Evolutionary conservation across 257 asterid genomes (phyloP).

Genomic region (Salvia miltiorrhiza): DNA sequence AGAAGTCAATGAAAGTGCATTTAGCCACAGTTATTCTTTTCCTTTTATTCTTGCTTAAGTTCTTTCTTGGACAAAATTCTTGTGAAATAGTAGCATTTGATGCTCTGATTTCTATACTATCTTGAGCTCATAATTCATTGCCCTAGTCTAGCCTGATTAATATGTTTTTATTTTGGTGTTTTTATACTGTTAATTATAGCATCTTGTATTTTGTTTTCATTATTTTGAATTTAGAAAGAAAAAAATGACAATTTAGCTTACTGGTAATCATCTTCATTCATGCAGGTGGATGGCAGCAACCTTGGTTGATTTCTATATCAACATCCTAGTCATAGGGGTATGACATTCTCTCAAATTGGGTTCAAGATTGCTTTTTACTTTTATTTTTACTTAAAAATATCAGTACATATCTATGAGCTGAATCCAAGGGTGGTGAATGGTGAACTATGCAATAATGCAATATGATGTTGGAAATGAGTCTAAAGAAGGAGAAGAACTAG

Average conservation of each 20-base stretch:
- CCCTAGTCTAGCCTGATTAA: too few species aligned
- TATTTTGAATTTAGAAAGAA: not conserved
- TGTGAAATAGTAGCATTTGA: not conserved
- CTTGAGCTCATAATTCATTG: not conserved
- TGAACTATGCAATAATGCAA: not conserved
- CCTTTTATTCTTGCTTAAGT: not conserved
- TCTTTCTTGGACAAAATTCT: not conserved
- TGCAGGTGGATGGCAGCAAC: conserved; percentile 88
- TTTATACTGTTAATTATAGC: not conserved
- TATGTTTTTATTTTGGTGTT: not conserved
- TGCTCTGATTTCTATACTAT: not conserved
- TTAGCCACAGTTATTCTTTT: too few species aligned
- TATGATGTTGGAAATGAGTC: not conserved
- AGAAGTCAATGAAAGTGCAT: too few species aligned
- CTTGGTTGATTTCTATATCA: conserved; percentile 66
- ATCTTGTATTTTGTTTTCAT: not conserved
- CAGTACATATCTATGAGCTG: not conserved
- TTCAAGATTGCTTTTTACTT: not conserved
- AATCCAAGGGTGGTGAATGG: not conserved
- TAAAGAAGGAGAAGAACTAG: not conserved
- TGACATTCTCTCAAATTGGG: not conserved
- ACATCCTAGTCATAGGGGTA: conserved; percentile 57
- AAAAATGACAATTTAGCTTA: not conserved
- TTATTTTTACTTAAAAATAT: too few species aligned
- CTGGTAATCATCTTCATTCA: not conserved